Conservation (phyloP, 2,329 filamentous ascomycete species). For the Anthostomella pinea region DNA sequence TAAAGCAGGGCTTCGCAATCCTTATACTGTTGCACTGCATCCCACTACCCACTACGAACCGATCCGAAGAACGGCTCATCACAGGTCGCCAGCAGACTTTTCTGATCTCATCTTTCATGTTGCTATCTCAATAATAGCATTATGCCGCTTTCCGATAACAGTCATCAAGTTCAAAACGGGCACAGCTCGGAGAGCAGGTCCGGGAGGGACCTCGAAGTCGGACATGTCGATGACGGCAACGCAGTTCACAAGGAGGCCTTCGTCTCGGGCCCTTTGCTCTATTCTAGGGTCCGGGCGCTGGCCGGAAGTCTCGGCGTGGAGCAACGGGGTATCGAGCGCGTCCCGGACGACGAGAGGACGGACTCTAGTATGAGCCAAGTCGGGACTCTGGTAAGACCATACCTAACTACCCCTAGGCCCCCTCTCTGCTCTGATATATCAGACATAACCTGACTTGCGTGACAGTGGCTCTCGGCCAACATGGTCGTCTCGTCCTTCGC, state of each 20-base stretch:
- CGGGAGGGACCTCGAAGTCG: constrained; percentile 19
- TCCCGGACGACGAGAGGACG: constrained; percentile 66
- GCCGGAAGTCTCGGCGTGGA: constrained; percentile 67
- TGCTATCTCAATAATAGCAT: too few species aligned
- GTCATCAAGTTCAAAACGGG: too few species aligned
- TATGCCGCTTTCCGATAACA: too few species aligned
- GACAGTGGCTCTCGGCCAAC: constrained; percentile 72
- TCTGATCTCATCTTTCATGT: too few species aligned
- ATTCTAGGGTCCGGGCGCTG: constrained; percentile 51
- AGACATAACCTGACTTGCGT: neutral
- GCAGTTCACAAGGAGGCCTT: constrained; percentile 10
- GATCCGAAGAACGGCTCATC: too few species aligned
- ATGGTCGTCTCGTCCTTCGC: constrained; percentile 76
- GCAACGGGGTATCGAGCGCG: constrained; percentile 72
- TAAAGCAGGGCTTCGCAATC: too few species aligned
- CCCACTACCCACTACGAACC: too few species aligned
- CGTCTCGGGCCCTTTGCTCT: constrained; percentile 19
- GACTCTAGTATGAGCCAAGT: constrained; percentile 65
- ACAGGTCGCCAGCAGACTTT: too few species aligned
- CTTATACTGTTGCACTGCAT: too few species aligned
- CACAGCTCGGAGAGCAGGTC: constrained; percentile 12
- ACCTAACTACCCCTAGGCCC: too few species aligned
- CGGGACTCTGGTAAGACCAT: constrained; percentile 69
- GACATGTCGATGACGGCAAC: constrained; percentile 19
- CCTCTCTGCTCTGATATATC: neutral